These are phyloP conservation scores for Aureobasidium mangrovei DNA, from an alignment of 2,329 filamentous ascomycete species.

Conservation along the genomic window DNA sequence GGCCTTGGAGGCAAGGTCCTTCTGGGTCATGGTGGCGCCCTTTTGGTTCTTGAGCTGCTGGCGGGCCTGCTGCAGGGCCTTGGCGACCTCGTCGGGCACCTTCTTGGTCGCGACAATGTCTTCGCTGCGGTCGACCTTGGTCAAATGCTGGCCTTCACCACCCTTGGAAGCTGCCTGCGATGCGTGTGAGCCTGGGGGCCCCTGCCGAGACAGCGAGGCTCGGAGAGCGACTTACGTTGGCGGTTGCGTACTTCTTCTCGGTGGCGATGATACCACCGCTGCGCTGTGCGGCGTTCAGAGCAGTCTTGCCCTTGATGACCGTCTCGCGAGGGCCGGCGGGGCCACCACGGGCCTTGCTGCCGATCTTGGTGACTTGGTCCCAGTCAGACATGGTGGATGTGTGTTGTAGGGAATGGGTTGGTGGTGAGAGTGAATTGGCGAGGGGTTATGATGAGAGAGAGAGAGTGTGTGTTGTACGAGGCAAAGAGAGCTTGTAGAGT, in stretches of 20 bases:
- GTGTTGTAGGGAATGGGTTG: conserved; percentile 13
- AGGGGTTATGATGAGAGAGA: not conserved
- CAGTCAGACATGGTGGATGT: conserved; percentile 55
- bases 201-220: not conserved
- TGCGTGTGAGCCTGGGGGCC: conserved; percentile 30
- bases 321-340: conserved; percentile 67
- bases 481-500: not conserved
- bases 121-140: conserved; percentile 94
- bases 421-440: not conserved
- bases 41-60: conserved; percentile 74
- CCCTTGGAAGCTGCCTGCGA: conserved; percentile 25
- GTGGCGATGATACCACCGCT: conserved; percentile 67
- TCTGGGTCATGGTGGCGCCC: conserved; percentile 71
- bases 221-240: conserved; percentile 59
- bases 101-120: conserved; percentile 98
- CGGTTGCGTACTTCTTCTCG: conserved; percentile 80
- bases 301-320: conserved; percentile 73
- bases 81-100: conserved; percentile 69
- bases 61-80: conserved; percentile 72
- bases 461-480: not conserved
- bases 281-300: conserved; percentile 84
- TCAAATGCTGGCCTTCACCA: conserved; percentile 82
- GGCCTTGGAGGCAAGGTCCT: conserved; percentile 74
- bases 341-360: conserved; percentile 67
- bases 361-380: conserved; percentile 87